Evolutionary conservation across 441 rosid species (phyloP).

Genomic region (Adansonia madagascariensis): DNA sequence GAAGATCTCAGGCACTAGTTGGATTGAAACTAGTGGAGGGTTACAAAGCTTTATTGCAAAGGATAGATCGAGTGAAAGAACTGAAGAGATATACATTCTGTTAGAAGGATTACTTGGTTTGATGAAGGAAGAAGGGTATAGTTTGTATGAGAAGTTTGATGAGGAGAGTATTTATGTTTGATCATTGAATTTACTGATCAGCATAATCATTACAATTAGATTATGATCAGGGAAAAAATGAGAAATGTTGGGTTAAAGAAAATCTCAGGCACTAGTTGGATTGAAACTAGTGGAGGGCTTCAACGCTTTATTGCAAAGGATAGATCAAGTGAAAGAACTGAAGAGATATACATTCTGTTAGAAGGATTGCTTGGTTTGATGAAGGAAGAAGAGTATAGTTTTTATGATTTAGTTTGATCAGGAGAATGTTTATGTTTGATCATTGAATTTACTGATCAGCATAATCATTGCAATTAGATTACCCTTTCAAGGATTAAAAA

Average conservation of each 20-base stretch:
- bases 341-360: slow-evolving; percentile 42
- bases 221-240: slow-evolving; percentile 59
- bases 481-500: neutral
- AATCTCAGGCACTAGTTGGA: slow-evolving; percentile 77
- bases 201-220: neutral
- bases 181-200: neutral
- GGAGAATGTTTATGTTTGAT: slow-evolving; percentile 34
- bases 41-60: slow-evolving; percentile 48
- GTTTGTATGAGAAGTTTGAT: slow-evolving; percentile 36
- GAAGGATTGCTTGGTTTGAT: slow-evolving; percentile 51
- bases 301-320: slow-evolving; percentile 51
- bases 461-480: slow-evolving; percentile 2
- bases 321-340: slow-evolving; percentile 43
- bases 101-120: slow-evolving; percentile 51
- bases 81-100: slow-evolving; percentile 40
- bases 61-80: slow-evolving; percentile 47
- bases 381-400: slow-evolving; percentile 45
- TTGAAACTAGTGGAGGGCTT: slow-evolving; percentile 50
- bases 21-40: slow-evolving; percentile 60
- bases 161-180: slow-evolving; percentile 37
- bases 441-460: neutral
- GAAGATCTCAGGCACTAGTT: slow-evolving; percentile 76
- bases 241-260: slow-evolving; percentile 61
- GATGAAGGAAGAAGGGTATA: slow-evolving; percentile 48
- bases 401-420: slow-evolving; percentile 37